Evolutionary conservation across 106 monocot genomes (phyloP).

Genomic region (Gastrodia elata): DNA sequence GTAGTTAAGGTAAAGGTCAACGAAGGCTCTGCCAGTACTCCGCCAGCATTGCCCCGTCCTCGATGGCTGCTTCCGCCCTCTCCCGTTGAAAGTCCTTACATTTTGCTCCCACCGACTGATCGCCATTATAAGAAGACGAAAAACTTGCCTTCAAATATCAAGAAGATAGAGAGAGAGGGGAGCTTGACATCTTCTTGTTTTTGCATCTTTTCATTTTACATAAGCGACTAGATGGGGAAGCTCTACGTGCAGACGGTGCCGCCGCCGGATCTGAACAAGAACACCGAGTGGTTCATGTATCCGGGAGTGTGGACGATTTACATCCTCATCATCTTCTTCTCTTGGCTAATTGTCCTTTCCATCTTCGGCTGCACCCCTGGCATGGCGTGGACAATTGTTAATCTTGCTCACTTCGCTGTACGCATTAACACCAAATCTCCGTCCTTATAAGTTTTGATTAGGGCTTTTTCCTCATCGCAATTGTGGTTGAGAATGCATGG

Average conservation of each 20-base stretch:
- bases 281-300: conserved; percentile 73
- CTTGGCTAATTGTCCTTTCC: conserved; percentile 48
- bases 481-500: not conserved
- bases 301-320: conserved; percentile 71
- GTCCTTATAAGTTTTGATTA: not conserved
- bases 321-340: conserved; percentile 58
- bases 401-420: conserved; percentile 47
- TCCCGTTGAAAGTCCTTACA: not conserved
- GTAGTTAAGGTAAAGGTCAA: not conserved
- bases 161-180: not conserved
- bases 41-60: not conserved
- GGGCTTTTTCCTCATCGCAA: not conserved
- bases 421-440: not conserved
- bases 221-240: conserved; percentile 34
- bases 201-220: not conserved
- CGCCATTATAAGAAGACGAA: not conserved
- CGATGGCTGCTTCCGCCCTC: not conserved
- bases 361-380: conserved; percentile 46
- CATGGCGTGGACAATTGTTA: conserved; percentile 54
- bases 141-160: not conserved
- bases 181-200: not conserved
- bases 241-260: conserved; percentile 44
- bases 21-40: not conserved
- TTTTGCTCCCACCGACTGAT: not conserved
- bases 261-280: conserved; percentile 61